Conservation (phyloP, 1,284 basidiomycete species). For the Anthracocystis walkeri region DNA sequence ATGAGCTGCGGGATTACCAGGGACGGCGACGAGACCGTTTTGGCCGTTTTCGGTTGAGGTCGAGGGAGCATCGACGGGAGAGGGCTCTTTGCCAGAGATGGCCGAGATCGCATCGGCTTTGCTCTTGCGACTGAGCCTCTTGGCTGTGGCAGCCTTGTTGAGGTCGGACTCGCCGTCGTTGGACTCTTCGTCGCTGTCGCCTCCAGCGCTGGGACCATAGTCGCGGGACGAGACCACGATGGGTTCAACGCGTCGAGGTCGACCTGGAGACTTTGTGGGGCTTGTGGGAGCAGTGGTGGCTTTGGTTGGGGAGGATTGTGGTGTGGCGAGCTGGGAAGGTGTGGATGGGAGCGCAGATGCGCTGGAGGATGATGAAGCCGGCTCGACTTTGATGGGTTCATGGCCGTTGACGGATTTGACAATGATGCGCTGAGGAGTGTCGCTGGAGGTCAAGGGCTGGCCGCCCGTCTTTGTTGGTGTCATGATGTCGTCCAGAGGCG, state of each 20-base stretch:
- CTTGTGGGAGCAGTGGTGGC: slow-evolving; percentile 19
- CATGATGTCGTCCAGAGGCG: slow-evolving; percentile 7
- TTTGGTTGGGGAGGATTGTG: slow-evolving; percentile 37
- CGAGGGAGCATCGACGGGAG: slow-evolving; percentile 5
- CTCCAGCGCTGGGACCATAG: slow-evolving; percentile 45
- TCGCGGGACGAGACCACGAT: slow-evolving; percentile 46
- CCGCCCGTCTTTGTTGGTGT: slow-evolving; percentile 24
- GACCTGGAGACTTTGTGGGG: slow-evolving; percentile 36
- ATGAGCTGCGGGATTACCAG: slow-evolving; percentile 44
- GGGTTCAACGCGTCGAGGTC: slow-evolving; percentile 42
- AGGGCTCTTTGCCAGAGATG: slow-evolving; percentile 26
- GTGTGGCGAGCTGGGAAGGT: slow-evolving; percentile 24
- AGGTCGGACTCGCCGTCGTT: slow-evolving; percentile 37
- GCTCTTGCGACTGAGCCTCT: slow-evolving; percentile 50
- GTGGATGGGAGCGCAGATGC: slow-evolving; percentile 10
- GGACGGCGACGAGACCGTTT: slow-evolving; percentile 6
- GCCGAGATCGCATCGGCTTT: slow-evolving; percentile 52
- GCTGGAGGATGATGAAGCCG: slow-evolving; percentile 9
- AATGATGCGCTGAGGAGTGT: slow-evolving; percentile 45
- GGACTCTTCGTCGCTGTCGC: slow-evolving; percentile 35
- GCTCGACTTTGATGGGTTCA: slow-evolving; percentile 41
- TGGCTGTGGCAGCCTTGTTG: slow-evolving; percentile 34
- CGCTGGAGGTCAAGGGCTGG: slow-evolving; percentile 17
- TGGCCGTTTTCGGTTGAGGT: slow-evolving; percentile 1
- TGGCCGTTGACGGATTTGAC: slow-evolving; percentile 52